phyloP scores from a whole-genome alignment of 768 basidiomycete species.

The Amanita fuliginea region DNA sequence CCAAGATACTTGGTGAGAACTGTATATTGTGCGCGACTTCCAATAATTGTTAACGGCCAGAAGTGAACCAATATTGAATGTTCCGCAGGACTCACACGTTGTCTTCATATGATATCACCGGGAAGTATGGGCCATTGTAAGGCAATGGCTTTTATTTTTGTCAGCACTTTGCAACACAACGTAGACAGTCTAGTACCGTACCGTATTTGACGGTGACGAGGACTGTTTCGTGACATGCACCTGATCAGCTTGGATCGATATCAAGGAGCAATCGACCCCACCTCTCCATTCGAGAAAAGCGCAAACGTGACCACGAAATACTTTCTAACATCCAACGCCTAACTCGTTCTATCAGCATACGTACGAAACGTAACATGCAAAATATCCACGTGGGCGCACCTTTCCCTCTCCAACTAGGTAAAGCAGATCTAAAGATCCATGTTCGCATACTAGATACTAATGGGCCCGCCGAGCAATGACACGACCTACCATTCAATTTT shows the following conservation, averaged over 20 bases:
- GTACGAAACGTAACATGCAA: neutral
- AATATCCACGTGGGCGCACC: conserved; percentile 18
- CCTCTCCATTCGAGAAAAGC: conserved; percentile 50
- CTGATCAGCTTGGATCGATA: neutral
- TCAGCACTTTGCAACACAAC: no score
- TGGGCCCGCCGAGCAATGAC: neutral
- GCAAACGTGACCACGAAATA: conserved; percentile 49
- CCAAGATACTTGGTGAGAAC: conserved; percentile 38
- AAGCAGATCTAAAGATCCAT: neutral
- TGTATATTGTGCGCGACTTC: conserved; percentile 38
- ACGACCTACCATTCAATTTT: conserved; percentile 35
- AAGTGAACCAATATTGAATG: neutral
- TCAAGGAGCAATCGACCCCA: conserved; percentile 12
- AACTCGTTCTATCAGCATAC: conserved; percentile 15
- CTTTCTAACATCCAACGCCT: conserved; percentile 39
- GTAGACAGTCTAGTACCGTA: conserved; percentile 15
- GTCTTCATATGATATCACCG: conserved; percentile 43
- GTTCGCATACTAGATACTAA: no score
- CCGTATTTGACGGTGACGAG: conserved; percentile 53
- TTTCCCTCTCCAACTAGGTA: conserved; percentile 41
- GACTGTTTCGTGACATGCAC: conserved; percentile 27
- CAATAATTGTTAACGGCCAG: conserved; percentile 9
- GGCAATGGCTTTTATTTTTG: conserved; percentile 29
- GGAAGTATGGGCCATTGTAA: conserved; percentile 50
- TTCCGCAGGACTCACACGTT: conserved; percentile 34